Conservation (phyloP, 345 rosid genomes). For the Cardiospermum halicacabum region DNA sequence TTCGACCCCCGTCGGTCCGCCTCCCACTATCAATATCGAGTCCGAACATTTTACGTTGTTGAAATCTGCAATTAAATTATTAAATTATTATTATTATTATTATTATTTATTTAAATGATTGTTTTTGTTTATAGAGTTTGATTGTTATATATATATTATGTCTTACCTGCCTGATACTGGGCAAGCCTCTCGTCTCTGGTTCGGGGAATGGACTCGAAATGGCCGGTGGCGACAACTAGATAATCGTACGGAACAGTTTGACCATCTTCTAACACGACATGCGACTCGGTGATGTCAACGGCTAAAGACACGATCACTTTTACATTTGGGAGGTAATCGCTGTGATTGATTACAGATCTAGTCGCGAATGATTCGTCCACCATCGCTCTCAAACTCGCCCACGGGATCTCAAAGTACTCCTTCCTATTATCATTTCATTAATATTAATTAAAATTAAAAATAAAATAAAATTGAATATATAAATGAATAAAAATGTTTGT, state of each 20-base stretch:
- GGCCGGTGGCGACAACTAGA: conserved; percentile 86
- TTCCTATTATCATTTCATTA: conserved; percentile 44
- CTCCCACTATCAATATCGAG: conserved; percentile 84
- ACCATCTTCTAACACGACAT: conserved; percentile 55
- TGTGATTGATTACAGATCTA: conserved; percentile 64
- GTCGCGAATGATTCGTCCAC: conserved; percentile 79
- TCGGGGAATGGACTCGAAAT: conserved; percentile 43
- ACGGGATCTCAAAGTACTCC: conserved; percentile 84
- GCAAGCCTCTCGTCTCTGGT: conserved; percentile 53
- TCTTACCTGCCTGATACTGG: conserved; percentile 55
- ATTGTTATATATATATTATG: no score
- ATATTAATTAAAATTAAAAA: no score
- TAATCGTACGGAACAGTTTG: conserved; percentile 47
- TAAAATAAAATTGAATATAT: no score
- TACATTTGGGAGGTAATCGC: conserved; percentile 55
- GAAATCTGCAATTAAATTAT: conserved; percentile 40
- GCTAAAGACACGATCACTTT: conserved; percentile 56
- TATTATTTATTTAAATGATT: no score
- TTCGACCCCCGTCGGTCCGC: conserved; percentile 93
- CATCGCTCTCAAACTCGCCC: conserved; percentile 78
- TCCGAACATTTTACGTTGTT: conserved; percentile 62
- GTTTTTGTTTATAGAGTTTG: no score
- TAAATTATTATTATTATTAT: no score
- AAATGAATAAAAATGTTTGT: no score
- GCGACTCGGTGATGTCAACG: conserved; percentile 44